Base-by-base conservation (phyloP, 306 rosid species). In the Argentina anserina region DNA sequence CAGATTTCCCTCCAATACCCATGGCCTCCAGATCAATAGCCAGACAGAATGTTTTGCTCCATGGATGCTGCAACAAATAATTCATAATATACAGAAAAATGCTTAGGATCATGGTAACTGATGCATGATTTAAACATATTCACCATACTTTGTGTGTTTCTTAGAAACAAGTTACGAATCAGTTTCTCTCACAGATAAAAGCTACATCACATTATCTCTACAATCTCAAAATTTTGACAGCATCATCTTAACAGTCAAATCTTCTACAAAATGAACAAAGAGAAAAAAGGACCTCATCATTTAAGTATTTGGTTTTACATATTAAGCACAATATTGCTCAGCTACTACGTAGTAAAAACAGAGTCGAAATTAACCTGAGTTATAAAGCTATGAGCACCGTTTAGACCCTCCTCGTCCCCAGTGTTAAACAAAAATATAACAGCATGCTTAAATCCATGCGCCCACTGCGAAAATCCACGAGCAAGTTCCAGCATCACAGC, bases 401-500 rank as follows among this genome's bases (percentile, higher is more conserved):
- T 81, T 68, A 94, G 86, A 80, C 98, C 98, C 79, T 94, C 98
- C 89, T 94, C 98, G 83, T 91, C 98, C 26, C 97, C 98, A 3
- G 97, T 91, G 78, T 94, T 94, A 81, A 94, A 91, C 85, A 94
- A 72, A 81, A 94, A 91, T 82, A 94, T 94, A 71, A 91, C 86
- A 84, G 82, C 81, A 77, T 76, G 86, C 86, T 88, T 94, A 71
- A 91, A 80, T 70, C 98, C 98, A 73, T 92, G 96, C 81, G 97
- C 96, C 97, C 96, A 94, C 69, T 91, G 98, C 64, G 97, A 89
- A 84, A 94, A 41, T 70, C 97, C 98, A 52, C 98, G 92, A 83
- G 98, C 92, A 84, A 94, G 97, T 78, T 94, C 98, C 83, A 94
- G 72, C 97, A 94, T 94, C 58, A 91, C 92, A 42, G 95, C 92